Evolutionary conservation across 2,329 filamentous ascomycete genomes (phyloP).

Genomic region (Pezicula neosporulosa): DNA sequence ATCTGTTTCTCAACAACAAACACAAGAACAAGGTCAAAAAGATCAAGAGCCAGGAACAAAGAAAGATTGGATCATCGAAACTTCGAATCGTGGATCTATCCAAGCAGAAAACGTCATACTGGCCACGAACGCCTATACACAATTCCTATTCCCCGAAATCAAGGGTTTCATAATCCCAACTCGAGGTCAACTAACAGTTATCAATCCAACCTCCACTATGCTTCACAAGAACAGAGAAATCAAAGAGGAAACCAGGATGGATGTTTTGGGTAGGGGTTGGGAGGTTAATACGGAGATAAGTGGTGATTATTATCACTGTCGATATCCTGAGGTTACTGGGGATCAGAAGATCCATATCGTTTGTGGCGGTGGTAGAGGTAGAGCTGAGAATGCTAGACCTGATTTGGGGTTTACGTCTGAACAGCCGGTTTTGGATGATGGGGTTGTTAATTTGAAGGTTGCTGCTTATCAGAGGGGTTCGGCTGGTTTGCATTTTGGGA

Average conservation of each 20-base stretch:
- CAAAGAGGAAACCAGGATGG: too few relatives aligned
- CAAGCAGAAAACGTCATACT: constrained; percentile 40
- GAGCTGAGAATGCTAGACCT: too few relatives aligned
- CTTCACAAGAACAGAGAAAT: too few relatives aligned
- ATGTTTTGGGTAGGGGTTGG: too few relatives aligned
- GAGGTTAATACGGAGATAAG: too few relatives aligned
- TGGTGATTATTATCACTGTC: too few relatives aligned
- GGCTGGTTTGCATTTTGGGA: constrained; percentile 25
- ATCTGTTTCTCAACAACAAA: too few relatives aligned
- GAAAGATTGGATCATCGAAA: constrained; percentile 25
- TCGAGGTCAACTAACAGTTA: constrained; percentile 45
- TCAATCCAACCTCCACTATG: constrained; percentile 25
- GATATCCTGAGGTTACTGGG: too few relatives aligned
- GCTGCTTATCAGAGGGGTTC: constrained; percentile 15
- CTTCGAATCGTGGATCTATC: constrained; percentile 41
- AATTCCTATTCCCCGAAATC: constrained; percentile 38
- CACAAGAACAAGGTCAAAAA: constrained; percentile 16
- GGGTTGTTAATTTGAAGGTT: constrained; percentile 18
- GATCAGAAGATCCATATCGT: too few relatives aligned
- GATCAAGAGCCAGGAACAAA: constrained; percentile 11
- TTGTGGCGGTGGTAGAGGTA: too few relatives aligned
- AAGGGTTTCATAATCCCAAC: constrained; percentile 39
- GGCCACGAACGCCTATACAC: constrained; percentile 50
- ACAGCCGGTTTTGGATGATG: constrained; percentile 24
- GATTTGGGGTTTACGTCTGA: constrained; percentile 10